A percentile compares a stretch with the other conserved stretches of the same genome.
Evolutionary conservation across 2,329 filamentous ascomycete species (phyloP).

Genomic region (Phyllosticta citribraziliensis): DNA sequence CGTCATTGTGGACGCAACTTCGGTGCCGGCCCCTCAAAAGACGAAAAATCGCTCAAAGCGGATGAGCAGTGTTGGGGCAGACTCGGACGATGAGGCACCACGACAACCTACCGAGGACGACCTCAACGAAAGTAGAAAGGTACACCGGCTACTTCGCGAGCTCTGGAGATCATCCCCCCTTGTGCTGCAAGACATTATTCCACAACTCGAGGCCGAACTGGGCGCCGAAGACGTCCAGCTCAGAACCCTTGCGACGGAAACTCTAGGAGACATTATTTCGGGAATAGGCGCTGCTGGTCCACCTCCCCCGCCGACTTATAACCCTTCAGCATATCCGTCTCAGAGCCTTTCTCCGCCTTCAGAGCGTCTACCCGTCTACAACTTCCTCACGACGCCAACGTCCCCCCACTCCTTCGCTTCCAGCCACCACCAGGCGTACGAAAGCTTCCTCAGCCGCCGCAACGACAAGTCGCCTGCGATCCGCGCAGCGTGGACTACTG

Average conservation of each 20-base stretch:
- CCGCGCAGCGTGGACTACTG: constrained; percentile 76
- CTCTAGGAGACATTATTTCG: constrained; percentile 86
- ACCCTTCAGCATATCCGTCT: constrained; percentile 79
- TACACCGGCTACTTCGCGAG: constrained; percentile 80
- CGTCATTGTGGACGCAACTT: constrained; percentile 78
- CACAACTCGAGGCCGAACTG: constrained; percentile 85
- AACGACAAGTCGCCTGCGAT: constrained; percentile 81
- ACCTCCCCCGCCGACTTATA: constrained; percentile 60
- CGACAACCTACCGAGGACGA: constrained; percentile 69
- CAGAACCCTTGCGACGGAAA: constrained; percentile 81
- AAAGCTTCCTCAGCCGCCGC: constrained; percentile 72
- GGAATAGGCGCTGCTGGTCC: constrained; percentile 88
- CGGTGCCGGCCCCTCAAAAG: constrained; percentile 34
- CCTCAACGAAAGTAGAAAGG: constrained; percentile 77
- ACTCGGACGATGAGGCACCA: constrained; percentile 35
- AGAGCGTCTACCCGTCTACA: constrained; percentile 29
- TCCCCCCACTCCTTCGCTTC: constrained; percentile 86
- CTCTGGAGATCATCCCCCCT: constrained; percentile 86
- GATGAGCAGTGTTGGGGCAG: constrained; percentile 25
- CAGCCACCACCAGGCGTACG: constrained; percentile 67
- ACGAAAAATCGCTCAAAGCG: constrained; percentile 27
- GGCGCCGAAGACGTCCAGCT: constrained; percentile 82
- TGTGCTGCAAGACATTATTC: constrained; percentile 85
- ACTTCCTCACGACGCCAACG: constrained; percentile 68
- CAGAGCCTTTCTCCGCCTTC: constrained; percentile 41